Percentiles rank a stretch among this genome's conserved stretches.
These are phyloP conservation scores for Backusella morwellensis DNA, from an alignment of 192 early-diverging fungal species.

Conservation along the genomic window DNA sequence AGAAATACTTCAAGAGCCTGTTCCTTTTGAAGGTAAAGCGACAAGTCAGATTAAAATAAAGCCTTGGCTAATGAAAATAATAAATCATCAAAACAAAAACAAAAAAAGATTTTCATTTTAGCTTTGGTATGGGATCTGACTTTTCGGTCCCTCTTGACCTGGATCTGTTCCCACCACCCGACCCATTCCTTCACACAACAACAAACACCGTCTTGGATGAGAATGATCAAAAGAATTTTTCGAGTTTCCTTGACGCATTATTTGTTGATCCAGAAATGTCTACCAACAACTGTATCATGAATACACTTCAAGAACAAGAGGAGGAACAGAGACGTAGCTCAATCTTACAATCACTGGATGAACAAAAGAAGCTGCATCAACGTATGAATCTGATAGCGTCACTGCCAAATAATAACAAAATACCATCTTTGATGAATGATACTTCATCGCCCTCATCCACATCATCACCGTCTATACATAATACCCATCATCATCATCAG, in stretches of 20 bases:
- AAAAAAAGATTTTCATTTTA: conserved; percentile 33
- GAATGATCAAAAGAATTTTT: conserved; percentile 46
- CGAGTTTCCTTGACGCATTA: conserved; percentile 45
- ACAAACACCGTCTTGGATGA: conserved; percentile 32
- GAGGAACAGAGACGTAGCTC: conserved; percentile 13
- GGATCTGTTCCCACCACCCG: conserved; percentile 12
- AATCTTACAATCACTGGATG: conserved; percentile 17
- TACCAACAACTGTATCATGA: not conserved
- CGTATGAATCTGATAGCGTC: not conserved
- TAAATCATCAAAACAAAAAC: not conserved
- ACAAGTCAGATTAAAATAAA: not conserved
- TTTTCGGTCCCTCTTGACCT: conserved; percentile 24
- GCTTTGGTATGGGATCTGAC: conserved; percentile 31
- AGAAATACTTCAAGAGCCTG: conserved; percentile 22
- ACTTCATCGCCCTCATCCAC: not conserved
- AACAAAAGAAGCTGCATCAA: conserved; percentile 16
- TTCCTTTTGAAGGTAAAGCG: conserved; percentile 29
- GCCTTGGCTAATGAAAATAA: not conserved
- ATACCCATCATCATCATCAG: not conserved
- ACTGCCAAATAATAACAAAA: not conserved
- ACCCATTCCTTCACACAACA: not conserved
- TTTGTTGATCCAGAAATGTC: conserved; percentile 46
- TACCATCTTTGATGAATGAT: not conserved
- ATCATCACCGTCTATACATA: not conserved
- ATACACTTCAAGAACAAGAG: conserved; percentile 16